Percentiles rank a stretch among this genome's conserved stretches.
phyloP scores from a whole-genome alignment of 2,329 filamentous ascomycete species.

The Neoarthrinium moseri region DNA sequence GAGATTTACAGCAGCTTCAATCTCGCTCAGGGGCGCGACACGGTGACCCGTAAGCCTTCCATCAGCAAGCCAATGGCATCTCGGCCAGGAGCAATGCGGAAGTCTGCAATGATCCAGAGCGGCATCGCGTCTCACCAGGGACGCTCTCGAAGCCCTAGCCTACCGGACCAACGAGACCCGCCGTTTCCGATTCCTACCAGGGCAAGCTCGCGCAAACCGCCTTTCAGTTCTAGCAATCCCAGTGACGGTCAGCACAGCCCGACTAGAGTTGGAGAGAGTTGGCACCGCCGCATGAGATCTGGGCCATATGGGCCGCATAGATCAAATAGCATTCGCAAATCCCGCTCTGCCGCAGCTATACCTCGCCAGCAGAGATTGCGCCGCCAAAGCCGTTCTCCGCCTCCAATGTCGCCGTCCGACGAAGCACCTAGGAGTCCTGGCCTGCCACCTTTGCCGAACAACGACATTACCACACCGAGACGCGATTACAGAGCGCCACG shows the following conservation, averaged over 20 bases:
- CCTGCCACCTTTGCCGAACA: constrained; percentile 70
- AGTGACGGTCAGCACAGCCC: constrained; percentile 78
- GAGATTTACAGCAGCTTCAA: constrained; percentile 47
- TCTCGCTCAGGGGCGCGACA: constrained; percentile 29
- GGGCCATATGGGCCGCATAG: constrained; percentile 46
- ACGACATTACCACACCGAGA: constrained; percentile 66
- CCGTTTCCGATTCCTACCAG: constrained; percentile 91
- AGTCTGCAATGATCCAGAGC: constrained; percentile 76
- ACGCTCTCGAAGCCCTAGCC: constrained; percentile 64
- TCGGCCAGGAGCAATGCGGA: constrained; percentile 66
- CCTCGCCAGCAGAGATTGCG: constrained; percentile 52
- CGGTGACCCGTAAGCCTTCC: constrained; percentile 28
- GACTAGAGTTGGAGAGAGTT: constrained; percentile 55
- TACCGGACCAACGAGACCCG: constrained; percentile 61
- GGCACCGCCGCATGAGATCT: constrained; percentile 51
- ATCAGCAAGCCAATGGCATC: constrained; percentile 40
- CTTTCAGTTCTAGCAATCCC: constrained; percentile 61
- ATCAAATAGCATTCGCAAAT: constrained; percentile 71
- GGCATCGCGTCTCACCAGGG: constrained; percentile 69
- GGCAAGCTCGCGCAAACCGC: constrained; percentile 78
- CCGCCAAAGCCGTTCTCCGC: constrained; percentile 59
- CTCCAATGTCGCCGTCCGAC: constrained; percentile 66
- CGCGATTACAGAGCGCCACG: constrained; percentile 36
- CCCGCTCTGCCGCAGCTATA: constrained; percentile 77
- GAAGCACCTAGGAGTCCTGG: constrained; percentile 67